These are phyloP conservation scores for Penicillium paradoxum DNA, from an alignment of 495 filamentous ascomycete genomes.

Conservation along the genomic window DNA sequence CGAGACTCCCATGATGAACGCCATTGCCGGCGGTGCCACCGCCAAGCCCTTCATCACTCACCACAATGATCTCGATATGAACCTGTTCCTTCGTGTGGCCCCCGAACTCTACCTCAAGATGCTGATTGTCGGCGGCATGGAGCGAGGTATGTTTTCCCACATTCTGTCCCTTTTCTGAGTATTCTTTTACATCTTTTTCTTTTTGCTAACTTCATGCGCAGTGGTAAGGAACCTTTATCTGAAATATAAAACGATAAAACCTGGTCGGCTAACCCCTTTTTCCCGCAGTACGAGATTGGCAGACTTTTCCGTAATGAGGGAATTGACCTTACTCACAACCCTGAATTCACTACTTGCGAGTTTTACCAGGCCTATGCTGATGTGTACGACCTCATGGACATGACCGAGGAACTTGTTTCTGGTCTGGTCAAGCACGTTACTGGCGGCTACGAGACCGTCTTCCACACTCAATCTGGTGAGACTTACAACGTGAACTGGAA, in stretches of 20 bases:
- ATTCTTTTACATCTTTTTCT: not conserved
- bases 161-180: not conserved
- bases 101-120: conserved; percentile 96
- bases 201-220: not conserved
- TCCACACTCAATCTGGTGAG: conserved; percentile 76
- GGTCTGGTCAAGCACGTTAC: conserved; percentile 87
- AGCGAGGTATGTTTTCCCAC: conserved; percentile 26
- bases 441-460: conserved; percentile 77
- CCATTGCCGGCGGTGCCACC: conserved; percentile 91
- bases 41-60: conserved; percentile 93
- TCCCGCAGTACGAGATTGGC: conserved; percentile 80
- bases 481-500: conserved; percentile 91
- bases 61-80: conserved; percentile 90
- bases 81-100: conserved; percentile 90
- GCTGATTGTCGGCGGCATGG: conserved; percentile 87
- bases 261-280: too few species aligned
- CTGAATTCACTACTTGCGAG: conserved; percentile 96
- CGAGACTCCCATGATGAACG: conserved; percentile 98
- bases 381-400: conserved; percentile 84
- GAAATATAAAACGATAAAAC: too few species aligned
- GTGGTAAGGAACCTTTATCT: too few species aligned
- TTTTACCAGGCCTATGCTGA: conserved; percentile 97
- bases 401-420: conserved; percentile 92
- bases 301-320: conserved; percentile 92
- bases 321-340: conserved; percentile 96